phyloP scores from a whole-genome alignment of 495 filamentous ascomycete genomes.

The Umbilicaria muhlenbergii region DNA sequence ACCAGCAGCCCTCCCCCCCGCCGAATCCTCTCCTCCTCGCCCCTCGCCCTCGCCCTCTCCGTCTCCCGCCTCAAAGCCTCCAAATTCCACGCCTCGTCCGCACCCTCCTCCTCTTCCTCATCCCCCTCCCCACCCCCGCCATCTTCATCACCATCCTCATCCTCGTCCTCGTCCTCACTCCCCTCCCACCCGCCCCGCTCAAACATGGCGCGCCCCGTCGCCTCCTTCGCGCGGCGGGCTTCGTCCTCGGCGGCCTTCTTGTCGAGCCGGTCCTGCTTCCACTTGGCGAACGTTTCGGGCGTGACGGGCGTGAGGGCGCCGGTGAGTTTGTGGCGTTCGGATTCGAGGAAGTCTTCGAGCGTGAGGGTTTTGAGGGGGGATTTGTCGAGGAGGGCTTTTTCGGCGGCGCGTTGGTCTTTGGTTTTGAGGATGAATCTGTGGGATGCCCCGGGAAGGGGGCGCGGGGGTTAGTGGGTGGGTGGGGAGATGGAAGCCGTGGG shows the following conservation, averaged over 20 bases:
- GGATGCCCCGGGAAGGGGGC: neutral
- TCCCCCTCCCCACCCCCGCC: slow-evolving; percentile 43
- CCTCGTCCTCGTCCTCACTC: slow-evolving; percentile 46
- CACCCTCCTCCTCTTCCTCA: slow-evolving; percentile 52
- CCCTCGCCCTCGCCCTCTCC: slow-evolving; percentile 15
- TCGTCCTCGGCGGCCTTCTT: slow-evolving; percentile 93
- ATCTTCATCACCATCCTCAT: slow-evolving; percentile 36
- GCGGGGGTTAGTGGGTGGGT: no score
- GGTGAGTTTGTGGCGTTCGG: slow-evolving; percentile 81
- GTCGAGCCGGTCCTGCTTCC: slow-evolving; percentile 85
- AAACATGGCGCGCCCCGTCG: slow-evolving; percentile 85
- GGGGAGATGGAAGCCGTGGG: no score
- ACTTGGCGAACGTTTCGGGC: slow-evolving; percentile 77
- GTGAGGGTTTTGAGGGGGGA: slow-evolving; percentile 88
- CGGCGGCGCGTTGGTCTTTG: slow-evolving; percentile 86
- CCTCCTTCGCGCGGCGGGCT: slow-evolving; percentile 79
- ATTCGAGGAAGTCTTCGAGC: slow-evolving; percentile 93
- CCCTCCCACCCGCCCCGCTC: slow-evolving; percentile 86
- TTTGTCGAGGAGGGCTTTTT: slow-evolving; percentile 97
- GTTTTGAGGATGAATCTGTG: slow-evolving; percentile 88
- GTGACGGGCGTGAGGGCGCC: slow-evolving; percentile 87
- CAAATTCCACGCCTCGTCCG: slow-evolving; percentile 16
- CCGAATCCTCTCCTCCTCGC: slow-evolving; percentile 4
- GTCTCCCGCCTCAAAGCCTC: slow-evolving; percentile 47
- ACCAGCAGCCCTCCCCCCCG: neutral